Evolutionary conservation across 2,329 filamentous ascomycete genomes (phyloP).

Genomic region (Calonectria pseudoturangicola): DNA sequence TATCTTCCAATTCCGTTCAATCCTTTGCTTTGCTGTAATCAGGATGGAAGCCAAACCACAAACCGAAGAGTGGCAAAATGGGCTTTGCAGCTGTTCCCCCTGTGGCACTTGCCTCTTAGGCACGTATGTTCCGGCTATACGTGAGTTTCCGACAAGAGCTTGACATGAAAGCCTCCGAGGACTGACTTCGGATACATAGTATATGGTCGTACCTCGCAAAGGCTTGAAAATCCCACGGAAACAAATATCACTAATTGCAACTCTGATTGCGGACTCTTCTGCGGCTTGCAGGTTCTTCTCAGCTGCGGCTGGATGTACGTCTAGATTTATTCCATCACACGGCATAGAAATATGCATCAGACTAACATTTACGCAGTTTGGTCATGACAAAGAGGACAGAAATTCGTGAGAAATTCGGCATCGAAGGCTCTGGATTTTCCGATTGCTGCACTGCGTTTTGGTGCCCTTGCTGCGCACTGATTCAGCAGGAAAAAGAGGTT

Average conservation of each 20-base stretch:
- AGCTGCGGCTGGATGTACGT: conserved; percentile 7
- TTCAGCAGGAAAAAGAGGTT: conserved; percentile 6
- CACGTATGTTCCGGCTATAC: not conserved
- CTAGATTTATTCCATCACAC: not conserved
- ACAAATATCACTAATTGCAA: not conserved
- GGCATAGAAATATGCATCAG: not conserved
- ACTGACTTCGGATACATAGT: not conserved
- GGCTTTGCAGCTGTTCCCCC: not conserved
- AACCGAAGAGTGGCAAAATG: not conserved
- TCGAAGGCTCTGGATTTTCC: not conserved
- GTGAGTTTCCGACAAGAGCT: not conserved
- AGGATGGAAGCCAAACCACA: not conserved
- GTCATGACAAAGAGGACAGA: not conserved
- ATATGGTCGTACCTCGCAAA: not conserved
- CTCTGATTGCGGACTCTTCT: not conserved
- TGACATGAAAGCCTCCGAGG: not conserved
- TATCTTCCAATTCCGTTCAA: not conserved
- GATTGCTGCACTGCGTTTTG: conserved; percentile 18
- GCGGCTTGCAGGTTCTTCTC: not conserved
- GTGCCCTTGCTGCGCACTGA: conserved; percentile 10
- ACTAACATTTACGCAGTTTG: not conserved
- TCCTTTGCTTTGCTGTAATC: not conserved
- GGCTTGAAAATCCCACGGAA: not conserved
- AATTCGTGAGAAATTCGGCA: conserved; percentile 1
- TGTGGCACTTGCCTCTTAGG: conserved; percentile 11